A percentile compares a stretch with the other conserved stretches of the same genome.
Conservation (phyloP, 495 filamentous ascomycete genomes). For the Talaromyces liani region DNA sequence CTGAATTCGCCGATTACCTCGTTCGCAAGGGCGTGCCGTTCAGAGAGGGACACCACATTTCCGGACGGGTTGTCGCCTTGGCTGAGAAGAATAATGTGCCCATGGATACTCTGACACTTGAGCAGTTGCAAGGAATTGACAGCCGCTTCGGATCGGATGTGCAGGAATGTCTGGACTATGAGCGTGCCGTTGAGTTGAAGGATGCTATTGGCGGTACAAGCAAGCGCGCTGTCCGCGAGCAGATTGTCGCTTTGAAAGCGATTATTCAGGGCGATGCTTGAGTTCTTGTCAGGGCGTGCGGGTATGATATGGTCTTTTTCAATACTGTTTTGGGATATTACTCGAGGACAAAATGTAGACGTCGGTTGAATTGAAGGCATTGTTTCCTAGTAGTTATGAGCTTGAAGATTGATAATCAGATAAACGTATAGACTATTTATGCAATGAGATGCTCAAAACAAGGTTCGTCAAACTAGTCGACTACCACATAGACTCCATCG, state of each 20-base stretch:
- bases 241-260: slow-evolving; percentile 63
- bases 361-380: not conserved
- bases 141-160: slow-evolving; percentile 71
- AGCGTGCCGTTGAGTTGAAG: slow-evolving; percentile 79
- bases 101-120: slow-evolving; percentile 69
- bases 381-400: not conserved
- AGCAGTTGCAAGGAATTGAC: slow-evolving; percentile 68
- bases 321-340: not conserved
- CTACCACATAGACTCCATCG: not conserved
- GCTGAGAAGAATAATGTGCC: slow-evolving; percentile 61
- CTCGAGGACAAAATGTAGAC: not conserved
- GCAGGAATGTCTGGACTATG: slow-evolving; percentile 68
- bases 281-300: not conserved
- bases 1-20: slow-evolving; percentile 85
- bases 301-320: not conserved
- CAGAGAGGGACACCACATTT: slow-evolving; percentile 83
- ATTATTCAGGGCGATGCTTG: slow-evolving; percentile 9
- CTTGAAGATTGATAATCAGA: not conserved
- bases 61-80: slow-evolving; percentile 67
- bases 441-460: not conserved
- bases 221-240: slow-evolving; percentile 63
- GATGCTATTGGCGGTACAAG: slow-evolving; percentile 78
- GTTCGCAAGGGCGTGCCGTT: slow-evolving; percentile 79
- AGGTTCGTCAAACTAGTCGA: not conserved
- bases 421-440: not conserved